Evolutionary conservation across 257 asterid species (phyloP).

Genomic region (Solanum rostratum): DNA sequence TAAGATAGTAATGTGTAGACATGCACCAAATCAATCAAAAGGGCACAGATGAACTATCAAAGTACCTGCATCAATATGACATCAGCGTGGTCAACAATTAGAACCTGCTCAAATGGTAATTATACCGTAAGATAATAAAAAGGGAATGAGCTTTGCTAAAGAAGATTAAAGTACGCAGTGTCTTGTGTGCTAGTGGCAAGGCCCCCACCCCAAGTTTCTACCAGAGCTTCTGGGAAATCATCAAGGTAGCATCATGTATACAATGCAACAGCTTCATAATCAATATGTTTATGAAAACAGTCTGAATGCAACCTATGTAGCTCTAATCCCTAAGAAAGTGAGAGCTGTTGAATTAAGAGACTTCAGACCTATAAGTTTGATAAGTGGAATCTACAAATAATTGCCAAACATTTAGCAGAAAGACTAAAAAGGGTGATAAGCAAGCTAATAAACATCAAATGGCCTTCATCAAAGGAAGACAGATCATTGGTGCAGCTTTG

Average conservation of each 20-base stretch:
- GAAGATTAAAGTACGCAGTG: neutral
- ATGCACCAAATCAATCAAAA: neutral
- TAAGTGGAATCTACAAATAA: neutral
- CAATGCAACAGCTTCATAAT: neutral
- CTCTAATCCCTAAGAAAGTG: neutral
- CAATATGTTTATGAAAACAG: neutral
- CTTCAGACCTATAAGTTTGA: neutral
- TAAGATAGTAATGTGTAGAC: neutral
- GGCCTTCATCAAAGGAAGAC: neutral
- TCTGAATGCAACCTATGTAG: neutral
- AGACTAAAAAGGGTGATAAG: neutral
- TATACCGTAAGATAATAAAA: constrained; percentile 3
- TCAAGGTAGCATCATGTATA: neutral
- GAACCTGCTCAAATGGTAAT: constrained; percentile 38
- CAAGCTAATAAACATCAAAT: neutral
- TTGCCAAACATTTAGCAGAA: neutral
- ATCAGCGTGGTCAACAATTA: constrained; percentile 91
- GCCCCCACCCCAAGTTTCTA: neutral
- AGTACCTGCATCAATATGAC: constrained; percentile 86
- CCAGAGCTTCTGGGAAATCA: neutral
- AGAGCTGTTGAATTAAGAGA: neutral
- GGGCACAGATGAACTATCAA: neutral
- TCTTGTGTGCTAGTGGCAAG: neutral
- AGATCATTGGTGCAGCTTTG: neutral
- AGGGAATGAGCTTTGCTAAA: neutral